Base-by-base conservation (phyloP, 805 yeast species). In the Allodekkera sacchari region DNA sequence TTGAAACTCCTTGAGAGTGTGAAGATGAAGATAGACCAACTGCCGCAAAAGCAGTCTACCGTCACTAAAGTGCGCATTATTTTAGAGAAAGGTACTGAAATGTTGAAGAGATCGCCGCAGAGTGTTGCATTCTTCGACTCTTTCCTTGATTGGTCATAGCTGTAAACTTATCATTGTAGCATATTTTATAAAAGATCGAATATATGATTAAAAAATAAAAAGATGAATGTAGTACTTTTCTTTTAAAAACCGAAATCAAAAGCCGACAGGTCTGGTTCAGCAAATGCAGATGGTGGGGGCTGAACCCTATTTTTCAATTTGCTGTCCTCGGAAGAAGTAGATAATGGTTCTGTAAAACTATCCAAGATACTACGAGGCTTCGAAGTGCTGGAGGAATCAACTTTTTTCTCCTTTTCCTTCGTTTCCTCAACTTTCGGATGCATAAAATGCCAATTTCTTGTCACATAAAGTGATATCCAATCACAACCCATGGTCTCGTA, bases 401-500 rank as follows among this genome's bases (percentile, higher is more conserved):
- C 10, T 20, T 20, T 20, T n/a, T 25, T 13, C 1, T 15, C 26
- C 14, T 24, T 31, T 18, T 8, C 19, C 27, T 3, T 15, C 18
- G 3, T 12, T 10, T 23, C 12, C 13, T 8, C 25, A 10, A n/a
- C 7, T 6, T 26, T 29, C 18, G 16, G 26, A 15, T 35, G 34
- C 13, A 33, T 36, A 47, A 85, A 87, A 19, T 58, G 57, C 96
- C 96, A 88, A 37, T 71, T 73, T 29, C 62, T 63, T 2, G 80
- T 61, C 28, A 87, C 52, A 31, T 74, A 66, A 16, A 83, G 48
- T 0, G 87, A 76, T 25, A 89, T 53, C 37, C 76, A 71, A 45
- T 88, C 94, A 57, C 97, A 88, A 0, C 97, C 97, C 95, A 88
- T 84, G 35, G 94, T 64, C 11, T 74, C 66, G 47, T 85, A 83